Evolutionary conservation across 139 green algal genomes (phyloP).

Genomic region (Haematococcus lacustris): DNA sequence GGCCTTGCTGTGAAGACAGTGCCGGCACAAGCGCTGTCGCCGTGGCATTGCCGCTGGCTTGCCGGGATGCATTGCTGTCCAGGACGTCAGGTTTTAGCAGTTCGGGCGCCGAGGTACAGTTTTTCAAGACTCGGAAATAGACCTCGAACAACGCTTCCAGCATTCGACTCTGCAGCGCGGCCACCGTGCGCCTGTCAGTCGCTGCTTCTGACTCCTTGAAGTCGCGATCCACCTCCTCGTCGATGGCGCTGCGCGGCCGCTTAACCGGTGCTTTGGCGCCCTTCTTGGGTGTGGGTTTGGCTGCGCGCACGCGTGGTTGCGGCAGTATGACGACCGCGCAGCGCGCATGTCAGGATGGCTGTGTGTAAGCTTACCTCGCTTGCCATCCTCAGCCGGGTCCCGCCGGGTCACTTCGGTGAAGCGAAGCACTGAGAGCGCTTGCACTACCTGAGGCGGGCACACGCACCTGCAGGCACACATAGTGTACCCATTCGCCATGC

Average conservation of each 20-base stretch:
- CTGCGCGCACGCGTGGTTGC: too few species aligned
- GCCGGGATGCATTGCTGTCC: too few species aligned
- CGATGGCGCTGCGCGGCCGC: background rate
- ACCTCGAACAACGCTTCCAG: constrained; percentile 72
- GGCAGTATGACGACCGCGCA: too few species aligned
- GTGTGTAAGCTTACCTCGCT: constrained; percentile 1
- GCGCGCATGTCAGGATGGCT: too few species aligned
- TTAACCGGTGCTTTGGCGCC: constrained; percentile 22
- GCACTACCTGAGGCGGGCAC: constrained; percentile 39
- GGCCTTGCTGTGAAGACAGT: too few species aligned
- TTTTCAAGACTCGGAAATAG: constrained; percentile 57
- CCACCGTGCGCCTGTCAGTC: constrained; percentile 19
- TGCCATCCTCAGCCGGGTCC: background rate
- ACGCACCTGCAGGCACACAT: constrained; percentile 41
- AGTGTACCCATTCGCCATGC: background rate
- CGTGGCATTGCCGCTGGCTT: too few species aligned
- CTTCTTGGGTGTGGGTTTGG: too few species aligned
- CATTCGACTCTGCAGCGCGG: constrained; percentile 39
- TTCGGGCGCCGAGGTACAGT: constrained; percentile 38
- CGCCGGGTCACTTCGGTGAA: constrained; percentile 34
- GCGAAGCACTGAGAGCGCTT: constrained; percentile 39
- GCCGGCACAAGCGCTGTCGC: too few species aligned
- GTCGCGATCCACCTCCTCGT: constrained; percentile 27
- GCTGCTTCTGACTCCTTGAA: constrained; percentile 58
- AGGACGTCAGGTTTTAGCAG: too few species aligned